These are phyloP conservation scores for Colletotrichum navitas DNA, from an alignment of 2,329 filamentous ascomycete genomes.

Conservation along the genomic window DNA sequence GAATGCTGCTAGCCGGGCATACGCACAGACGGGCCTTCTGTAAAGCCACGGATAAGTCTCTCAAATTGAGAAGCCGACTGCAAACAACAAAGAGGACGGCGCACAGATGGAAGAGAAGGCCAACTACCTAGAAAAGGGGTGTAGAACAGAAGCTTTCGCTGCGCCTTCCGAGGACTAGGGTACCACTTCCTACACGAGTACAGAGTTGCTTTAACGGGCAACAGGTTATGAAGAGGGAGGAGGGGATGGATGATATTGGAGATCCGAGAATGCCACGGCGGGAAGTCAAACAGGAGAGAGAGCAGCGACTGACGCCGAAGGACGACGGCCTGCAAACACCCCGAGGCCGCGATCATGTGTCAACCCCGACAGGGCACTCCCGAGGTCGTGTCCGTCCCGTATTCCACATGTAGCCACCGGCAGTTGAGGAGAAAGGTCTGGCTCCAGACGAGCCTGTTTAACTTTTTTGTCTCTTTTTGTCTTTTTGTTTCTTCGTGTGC, in stretches of 20 bases:
- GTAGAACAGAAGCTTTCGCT: not conserved
- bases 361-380: not conserved
- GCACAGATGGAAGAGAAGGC: not conserved
- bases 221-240: not conserved
- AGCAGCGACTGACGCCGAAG: not conserved
- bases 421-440: not conserved
- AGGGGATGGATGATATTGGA: not conserved
- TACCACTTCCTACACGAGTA: not conserved
- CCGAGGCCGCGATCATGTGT: not conserved
- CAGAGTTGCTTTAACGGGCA: not conserved
- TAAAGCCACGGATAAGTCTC: conserved; percentile 9
- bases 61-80: not conserved
- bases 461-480: too few species aligned
- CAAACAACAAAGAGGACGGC: not conserved
- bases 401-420: too few species aligned
- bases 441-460: not conserved
- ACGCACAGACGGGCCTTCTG: not conserved
- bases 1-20: conserved; percentile 10
- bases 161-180: not conserved
- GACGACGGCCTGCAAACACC: not conserved
- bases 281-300: not conserved
- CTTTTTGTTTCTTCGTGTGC: too few species aligned
- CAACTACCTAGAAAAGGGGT: not conserved
- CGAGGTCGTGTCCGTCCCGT: too few species aligned
- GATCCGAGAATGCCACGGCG: conserved; percentile 12